Conservation (phyloP, 768 basidiomycete species). For the Lactarius quietus region DNA sequence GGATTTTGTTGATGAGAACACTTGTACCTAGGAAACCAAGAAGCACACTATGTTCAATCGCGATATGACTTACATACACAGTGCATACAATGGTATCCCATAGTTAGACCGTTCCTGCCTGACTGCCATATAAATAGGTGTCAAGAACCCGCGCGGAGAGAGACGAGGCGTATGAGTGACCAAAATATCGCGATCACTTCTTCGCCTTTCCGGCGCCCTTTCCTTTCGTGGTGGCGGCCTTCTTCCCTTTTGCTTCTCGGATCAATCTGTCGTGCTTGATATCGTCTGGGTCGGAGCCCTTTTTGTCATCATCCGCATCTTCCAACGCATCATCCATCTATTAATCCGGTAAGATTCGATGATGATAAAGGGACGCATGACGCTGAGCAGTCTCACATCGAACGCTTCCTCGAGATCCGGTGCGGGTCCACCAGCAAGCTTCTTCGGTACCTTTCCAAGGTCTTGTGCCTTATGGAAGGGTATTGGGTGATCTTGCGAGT, state of each 20-base stretch:
- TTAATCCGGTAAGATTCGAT: neutral
- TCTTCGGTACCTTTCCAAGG: conserved; percentile 76
- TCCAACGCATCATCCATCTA: conserved; percentile 27
- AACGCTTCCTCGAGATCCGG: conserved; percentile 93
- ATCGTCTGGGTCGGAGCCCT: conserved; percentile 26
- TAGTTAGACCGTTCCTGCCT: conserved; percentile 5
- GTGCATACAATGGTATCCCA: neutral
- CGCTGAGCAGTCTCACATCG: conserved; percentile 49
- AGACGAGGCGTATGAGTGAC: neutral
- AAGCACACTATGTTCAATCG: conserved; percentile 5
- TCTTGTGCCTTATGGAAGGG: conserved; percentile 90
- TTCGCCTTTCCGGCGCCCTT: conserved; percentile 22
- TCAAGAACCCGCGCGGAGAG: conserved; percentile 4
- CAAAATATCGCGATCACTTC: neutral
- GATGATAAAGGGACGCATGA: neutral
- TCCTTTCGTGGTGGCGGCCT: conserved; percentile 12
- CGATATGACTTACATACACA: conserved; percentile 15
- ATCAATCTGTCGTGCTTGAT: conserved; percentile 35
- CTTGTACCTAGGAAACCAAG: conserved; percentile 3
- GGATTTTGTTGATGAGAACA: neutral
- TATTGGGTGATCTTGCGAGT: conserved; percentile 85
- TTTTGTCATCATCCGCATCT: conserved; percentile 28
- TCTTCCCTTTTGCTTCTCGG: conserved; percentile 23
- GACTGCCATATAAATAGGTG: conserved; percentile 3
- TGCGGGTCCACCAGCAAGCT: conserved; percentile 63